Evolutionary conservation across 495 filamentous ascomycete genomes (phyloP), one percentile per base, ranked within the genome.

Genomic region (Podospora didyma): DNA sequence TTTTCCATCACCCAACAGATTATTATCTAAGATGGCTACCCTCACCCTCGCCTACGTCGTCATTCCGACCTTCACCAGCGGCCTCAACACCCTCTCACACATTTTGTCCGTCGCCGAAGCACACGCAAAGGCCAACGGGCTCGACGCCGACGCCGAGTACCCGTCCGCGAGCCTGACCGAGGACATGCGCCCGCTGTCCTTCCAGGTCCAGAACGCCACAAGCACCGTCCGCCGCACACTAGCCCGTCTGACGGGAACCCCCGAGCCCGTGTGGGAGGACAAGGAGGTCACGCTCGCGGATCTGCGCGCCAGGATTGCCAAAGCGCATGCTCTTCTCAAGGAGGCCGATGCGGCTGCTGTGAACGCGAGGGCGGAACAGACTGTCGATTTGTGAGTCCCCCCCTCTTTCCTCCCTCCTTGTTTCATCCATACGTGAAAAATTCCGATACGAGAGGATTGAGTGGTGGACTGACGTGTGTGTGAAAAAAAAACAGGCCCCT

Each of bases 161-260:
- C 48, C 64, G 44, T n/a, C 53, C n/a, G 58, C 67, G 10, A 65
- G 69, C 11, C 62, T 77, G 4, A 49, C 57, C 61, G 62, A 67
- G 5, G 79, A 82, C 68, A 80, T 81, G 79, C 69, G 67, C 50
- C 68, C 75, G 7, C 62, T 82, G 19, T 57, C 69, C 44, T 78
- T 73, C 67, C 81, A 85, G 63, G 57, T 83, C 62, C 64, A 71
- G 14, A 63, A 68, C 54, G 62, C 59, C 41, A 63, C 64, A 42
- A 58, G 67, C 49, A 63, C 62, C 0, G 62, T 73, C 48, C 64
- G 64, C 28, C 58, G 62, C 51, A 35, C 49, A 1, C 17, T 69
- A 1, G 51, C 19, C 35, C 61, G 66, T 6, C 49, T 69, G 34
- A 37, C 24, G 10, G 59, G 60, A 19, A 12, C 14, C 17, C 52